Base-by-base conservation (phyloP, 2,329 filamentous ascomycete species). In the Aspergillus texensis region DNA sequence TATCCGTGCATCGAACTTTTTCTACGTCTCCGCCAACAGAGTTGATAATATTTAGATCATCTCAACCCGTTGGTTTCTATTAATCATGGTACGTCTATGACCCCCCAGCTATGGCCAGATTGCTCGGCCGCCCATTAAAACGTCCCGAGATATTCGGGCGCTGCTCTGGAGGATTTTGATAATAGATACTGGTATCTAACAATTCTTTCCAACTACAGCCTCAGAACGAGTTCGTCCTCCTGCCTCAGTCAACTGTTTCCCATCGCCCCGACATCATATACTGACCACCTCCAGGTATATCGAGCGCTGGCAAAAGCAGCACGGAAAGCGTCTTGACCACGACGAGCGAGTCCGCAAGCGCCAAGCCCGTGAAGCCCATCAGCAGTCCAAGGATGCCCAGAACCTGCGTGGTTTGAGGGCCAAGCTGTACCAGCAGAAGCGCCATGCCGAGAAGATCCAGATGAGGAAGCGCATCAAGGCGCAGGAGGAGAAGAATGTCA, bases 401-500 rank as follows among this genome's bases (percentile, higher is more conserved):
- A 97, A 95, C 79, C 86, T 97, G 75, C 90, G 91, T 66, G 95
- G 95, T 68, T 88, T 98, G 72, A 86, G 93, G 67, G 95, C 95
- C 71, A 99, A 99, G 85, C 84, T 96, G 74, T 90, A 95, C 83
- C 91, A 94, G 79, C 90, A 98, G 87, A 93, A 94, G 85, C 88
- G 95, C 30, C 92, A 93, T 83, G 91, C 94, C 79, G 94, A 99
- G 85, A 99, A 99, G 90, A 96, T 97, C 77, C 93, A 96, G 86
- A 94, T 97, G 91, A 91, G 91, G 81, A 96, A 97, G 86, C 84
- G 89, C 75, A 96, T 99, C 86, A 92, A 91, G 82, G 91, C 92
- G 52, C 92, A 97, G 83, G 95, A 99, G 82, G 92, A 97, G 84
- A 90, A 93, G 81, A 96, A 97, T 76, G 89, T 98, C 84, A 97